Evolutionary conservation across 192 early-diverging fungal species (phyloP).

Genomic region (Phycomyces blakesleeanus): DNA sequence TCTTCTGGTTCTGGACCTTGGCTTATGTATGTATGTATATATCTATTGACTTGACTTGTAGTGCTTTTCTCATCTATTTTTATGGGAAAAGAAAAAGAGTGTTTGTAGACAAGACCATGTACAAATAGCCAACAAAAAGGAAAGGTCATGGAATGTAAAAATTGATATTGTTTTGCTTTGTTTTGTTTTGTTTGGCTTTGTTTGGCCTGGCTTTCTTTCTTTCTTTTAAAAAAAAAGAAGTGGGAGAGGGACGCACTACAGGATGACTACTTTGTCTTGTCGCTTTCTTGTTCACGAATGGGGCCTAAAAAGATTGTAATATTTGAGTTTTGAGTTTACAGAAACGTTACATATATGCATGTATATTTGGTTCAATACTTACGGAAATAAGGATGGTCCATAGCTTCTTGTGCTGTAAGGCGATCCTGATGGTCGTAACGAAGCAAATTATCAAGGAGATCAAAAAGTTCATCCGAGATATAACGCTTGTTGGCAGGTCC

Average conservation of each 20-base stretch:
- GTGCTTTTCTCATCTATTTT: neutral
- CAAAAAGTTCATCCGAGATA: slow-evolving; percentile 77
- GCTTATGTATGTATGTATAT: neutral
- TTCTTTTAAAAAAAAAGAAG: too few relatives aligned
- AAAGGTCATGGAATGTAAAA: neutral
- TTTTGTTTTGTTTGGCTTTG: too few relatives aligned
- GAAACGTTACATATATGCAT: too few relatives aligned
- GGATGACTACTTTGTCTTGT: too few relatives aligned
- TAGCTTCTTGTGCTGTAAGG: slow-evolving; percentile 80
- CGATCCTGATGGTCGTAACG: slow-evolving; percentile 91
- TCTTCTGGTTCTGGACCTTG: too few relatives aligned
- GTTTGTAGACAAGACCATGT: neutral
- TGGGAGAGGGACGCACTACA: too few relatives aligned
- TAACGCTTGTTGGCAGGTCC: slow-evolving; percentile 79
- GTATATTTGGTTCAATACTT: neutral
- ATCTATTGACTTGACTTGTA: neutral
- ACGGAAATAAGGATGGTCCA: slow-evolving; percentile 79
- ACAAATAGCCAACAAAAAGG: neutral
- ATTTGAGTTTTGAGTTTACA: too few relatives aligned
- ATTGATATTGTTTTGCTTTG: neutral
- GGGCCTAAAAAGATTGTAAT: too few relatives aligned
- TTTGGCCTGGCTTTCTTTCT: too few relatives aligned
- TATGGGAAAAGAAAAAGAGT: neutral
- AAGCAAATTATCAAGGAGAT: slow-evolving; percentile 85
- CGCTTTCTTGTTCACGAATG: too few relatives aligned